Conservation (phyloP, 805 yeast species). For the Kodamaea fukazawae region DNA sequence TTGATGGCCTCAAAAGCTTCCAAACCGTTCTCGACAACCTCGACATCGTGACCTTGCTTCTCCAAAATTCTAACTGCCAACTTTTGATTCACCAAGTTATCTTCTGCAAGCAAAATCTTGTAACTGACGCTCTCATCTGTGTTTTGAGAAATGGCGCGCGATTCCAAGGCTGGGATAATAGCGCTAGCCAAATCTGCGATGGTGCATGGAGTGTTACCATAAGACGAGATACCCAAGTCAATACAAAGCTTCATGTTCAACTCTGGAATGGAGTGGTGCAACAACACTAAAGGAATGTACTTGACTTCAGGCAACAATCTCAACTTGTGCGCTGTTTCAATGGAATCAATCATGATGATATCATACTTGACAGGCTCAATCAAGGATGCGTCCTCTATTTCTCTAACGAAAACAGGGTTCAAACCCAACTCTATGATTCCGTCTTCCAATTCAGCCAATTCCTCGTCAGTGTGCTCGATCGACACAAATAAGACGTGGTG, state of each 20-base stretch:
- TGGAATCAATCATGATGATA: conserved; percentile 76
- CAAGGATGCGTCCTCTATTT: conserved; percentile 56
- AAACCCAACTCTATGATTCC: conserved; percentile 56
- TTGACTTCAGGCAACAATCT: conserved; percentile 73
- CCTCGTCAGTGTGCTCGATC: conserved; percentile 54
- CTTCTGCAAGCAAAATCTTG: conserved; percentile 79
- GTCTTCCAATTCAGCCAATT: conserved; percentile 48
- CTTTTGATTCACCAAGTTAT: conserved; percentile 82
- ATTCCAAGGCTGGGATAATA: conserved; percentile 79
- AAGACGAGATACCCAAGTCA: conserved; percentile 82
- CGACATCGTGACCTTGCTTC: conserved; percentile 80
- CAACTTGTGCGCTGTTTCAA: conserved; percentile 68
- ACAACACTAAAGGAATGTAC: conserved; percentile 77
- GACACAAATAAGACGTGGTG: conserved; percentile 72
- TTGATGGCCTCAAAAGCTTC: conserved; percentile 78
- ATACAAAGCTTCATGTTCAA: conserved; percentile 78
- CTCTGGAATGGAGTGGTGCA: conserved; percentile 73
- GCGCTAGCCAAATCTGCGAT: conserved; percentile 79
- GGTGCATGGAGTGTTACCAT: conserved; percentile 86
- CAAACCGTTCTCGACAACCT: conserved; percentile 82
- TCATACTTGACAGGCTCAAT: conserved; percentile 63
- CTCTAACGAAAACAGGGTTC: conserved; percentile 57
- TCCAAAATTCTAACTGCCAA: conserved; percentile 81
- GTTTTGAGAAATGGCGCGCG: conserved; percentile 75
- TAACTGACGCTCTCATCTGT: conserved; percentile 75